Percentiles rank a stretch among this genome's conserved stretches.
These are phyloP conservation scores for Hymenoscyphus fructigenus DNA, from an alignment of 2,329 filamentous ascomycete genomes.

Conservation along the genomic window DNA sequence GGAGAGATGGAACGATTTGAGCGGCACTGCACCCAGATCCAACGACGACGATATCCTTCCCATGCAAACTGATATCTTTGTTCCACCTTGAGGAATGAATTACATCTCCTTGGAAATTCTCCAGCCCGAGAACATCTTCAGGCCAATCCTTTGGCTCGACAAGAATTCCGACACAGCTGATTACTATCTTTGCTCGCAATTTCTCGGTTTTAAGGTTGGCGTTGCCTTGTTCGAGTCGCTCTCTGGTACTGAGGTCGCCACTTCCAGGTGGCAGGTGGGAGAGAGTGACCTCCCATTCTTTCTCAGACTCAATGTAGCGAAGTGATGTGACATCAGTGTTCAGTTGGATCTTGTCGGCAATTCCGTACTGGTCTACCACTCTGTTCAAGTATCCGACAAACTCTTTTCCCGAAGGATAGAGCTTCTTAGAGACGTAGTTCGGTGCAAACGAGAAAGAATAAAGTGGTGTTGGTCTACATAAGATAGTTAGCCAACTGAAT, in stretches of 20 bases:
- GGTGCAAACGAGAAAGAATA: slow-evolving; percentile 63
- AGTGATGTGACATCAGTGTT: slow-evolving; percentile 56
- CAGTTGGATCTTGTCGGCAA: slow-evolving; percentile 57
- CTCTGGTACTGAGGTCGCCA: slow-evolving; percentile 51
- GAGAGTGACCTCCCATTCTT: slow-evolving; percentile 54
- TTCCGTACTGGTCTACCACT: slow-evolving; percentile 52
- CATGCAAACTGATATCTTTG: slow-evolving; percentile 49
- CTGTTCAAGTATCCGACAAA: slow-evolving; percentile 54
- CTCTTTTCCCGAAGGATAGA: slow-evolving; percentile 60
- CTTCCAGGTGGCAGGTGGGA: slow-evolving; percentile 50
- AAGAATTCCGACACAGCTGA: slow-evolving; percentile 54
- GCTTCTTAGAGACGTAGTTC: slow-evolving; percentile 56
- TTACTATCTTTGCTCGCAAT: slow-evolving; percentile 53
- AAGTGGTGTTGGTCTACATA: slow-evolving; percentile 52
- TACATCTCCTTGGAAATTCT: slow-evolving; percentile 53
- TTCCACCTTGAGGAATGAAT: slow-evolving; percentile 60
- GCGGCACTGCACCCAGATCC: slow-evolving; percentile 58
- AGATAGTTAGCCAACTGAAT: no score
- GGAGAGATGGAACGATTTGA: slow-evolving; percentile 54
- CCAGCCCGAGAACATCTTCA: slow-evolving; percentile 49
- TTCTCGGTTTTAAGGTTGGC: slow-evolving; percentile 35
- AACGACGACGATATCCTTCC: slow-evolving; percentile 56
- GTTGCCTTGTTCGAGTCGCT: slow-evolving; percentile 38
- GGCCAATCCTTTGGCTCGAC: slow-evolving; percentile 54
- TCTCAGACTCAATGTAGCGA: slow-evolving; percentile 52